These are phyloP conservation scores for Hymenotorrendiella dingleyae DNA, from an alignment of 2,329 filamentous ascomycete genomes.

Conservation along the genomic window DNA sequence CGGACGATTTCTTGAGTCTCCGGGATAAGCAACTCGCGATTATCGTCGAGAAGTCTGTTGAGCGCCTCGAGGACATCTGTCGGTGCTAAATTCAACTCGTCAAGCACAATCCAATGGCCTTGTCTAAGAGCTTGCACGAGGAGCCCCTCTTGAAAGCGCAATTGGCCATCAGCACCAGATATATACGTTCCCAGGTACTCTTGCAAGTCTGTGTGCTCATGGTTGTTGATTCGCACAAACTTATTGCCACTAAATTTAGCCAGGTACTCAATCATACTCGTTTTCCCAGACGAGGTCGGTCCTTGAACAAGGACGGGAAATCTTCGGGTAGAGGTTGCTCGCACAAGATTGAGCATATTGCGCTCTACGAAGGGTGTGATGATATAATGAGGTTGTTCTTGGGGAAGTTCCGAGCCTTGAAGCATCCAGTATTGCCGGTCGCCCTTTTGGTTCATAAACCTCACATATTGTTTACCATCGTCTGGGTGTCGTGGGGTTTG, in stretches of 20 bases:
- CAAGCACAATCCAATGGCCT: constrained; percentile 96
- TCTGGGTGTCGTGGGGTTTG: constrained; percentile 72
- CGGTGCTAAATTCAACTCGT: constrained; percentile 93
- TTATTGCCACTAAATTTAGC: constrained; percentile 96
- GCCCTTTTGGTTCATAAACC: constrained; percentile 60
- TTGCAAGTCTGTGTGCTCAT: constrained; percentile 96
- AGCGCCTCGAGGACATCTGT: constrained; percentile 95
- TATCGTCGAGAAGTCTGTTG: constrained; percentile 93
- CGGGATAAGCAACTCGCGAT: constrained; percentile 88
- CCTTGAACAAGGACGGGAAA: constrained; percentile 96
- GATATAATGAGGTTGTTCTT: constrained; percentile 85
- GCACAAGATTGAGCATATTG: constrained; percentile 89
- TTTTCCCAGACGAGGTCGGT: constrained; percentile 95
- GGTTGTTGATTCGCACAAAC: constrained; percentile 98
- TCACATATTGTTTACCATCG: constrained; percentile 73
- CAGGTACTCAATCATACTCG: constrained; percentile 98
- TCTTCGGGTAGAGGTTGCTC: constrained; percentile 83
- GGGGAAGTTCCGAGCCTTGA: constrained; percentile 59
- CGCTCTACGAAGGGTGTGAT: constrained; percentile 92
- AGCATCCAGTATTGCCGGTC: constrained; percentile 84
- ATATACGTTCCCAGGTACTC: constrained; percentile 96
- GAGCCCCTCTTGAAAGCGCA: constrained; percentile 89
- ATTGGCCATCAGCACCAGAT: constrained; percentile 74
- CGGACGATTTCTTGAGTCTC: constrained; percentile 93
- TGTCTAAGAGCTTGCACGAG: constrained; percentile 87